These are phyloP conservation scores for Aulographum hederae DNA, from an alignment of 2,329 filamentous ascomycete genomes.

Conservation along the genomic window DNA sequence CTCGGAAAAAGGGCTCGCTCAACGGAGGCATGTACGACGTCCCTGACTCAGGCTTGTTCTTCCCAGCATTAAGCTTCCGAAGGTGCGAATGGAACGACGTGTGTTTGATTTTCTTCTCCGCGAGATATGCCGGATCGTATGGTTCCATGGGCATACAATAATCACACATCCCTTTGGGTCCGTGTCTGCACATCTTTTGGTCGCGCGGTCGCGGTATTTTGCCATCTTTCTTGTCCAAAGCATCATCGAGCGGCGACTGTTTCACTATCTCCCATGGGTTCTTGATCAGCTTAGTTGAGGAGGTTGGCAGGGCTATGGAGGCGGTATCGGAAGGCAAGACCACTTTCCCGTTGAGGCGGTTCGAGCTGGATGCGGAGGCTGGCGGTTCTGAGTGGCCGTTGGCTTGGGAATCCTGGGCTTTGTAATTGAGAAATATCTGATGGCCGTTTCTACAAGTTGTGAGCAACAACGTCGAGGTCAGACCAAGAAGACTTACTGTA, in stretches of 20 bases:
- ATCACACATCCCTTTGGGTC: conserved; percentile 96
- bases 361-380: conserved; percentile 22
- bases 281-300: conserved; percentile 45
- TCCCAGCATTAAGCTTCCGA: conserved; percentile 85
- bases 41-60: conserved; percentile 86
- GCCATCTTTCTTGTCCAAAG: conserved; percentile 70
- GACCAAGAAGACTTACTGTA: conserved; percentile 27
- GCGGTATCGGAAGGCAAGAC: conserved; percentile 51
- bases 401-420: conserved; percentile 32
- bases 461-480: no score
- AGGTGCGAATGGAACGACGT: conserved; percentile 89
- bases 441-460: conserved; percentile 70
- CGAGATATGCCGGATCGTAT: conserved; percentile 73
- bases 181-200: conserved; percentile 81
- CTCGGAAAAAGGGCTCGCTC: conserved; percentile 80
- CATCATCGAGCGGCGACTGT: conserved; percentile 75
- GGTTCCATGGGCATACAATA: conserved; percentile 96
- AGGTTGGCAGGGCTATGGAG: conserved; percentile 37
- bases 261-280: conserved; percentile 87
- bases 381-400: conserved; percentile 30
- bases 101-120: conserved; percentile 97
- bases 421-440: conserved; percentile 72
- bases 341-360: conserved; percentile 61
- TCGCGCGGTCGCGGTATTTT: conserved; percentile 68
- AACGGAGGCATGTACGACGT: conserved; percentile 93